Conservation (phyloP, 371 early-diverging fungal species). For the Mortierella sp. region DNA sequence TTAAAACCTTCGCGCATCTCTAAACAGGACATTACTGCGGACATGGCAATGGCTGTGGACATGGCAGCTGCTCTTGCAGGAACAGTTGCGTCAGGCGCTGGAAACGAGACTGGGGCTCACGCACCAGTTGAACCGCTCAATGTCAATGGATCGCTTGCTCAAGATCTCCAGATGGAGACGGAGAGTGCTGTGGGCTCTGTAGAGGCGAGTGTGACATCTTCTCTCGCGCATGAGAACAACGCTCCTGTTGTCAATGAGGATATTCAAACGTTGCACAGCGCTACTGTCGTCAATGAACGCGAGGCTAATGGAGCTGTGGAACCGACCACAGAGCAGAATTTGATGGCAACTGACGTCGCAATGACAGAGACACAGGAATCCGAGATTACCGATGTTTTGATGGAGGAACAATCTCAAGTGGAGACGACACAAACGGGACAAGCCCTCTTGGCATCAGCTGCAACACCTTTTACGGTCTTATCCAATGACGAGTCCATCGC, state of each 20-base stretch:
- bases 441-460: no score
- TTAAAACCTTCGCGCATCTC: slow-evolving; percentile 28
- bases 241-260: no score
- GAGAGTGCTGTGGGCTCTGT: no score
- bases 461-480: background rate
- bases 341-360: background rate
- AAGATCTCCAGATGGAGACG: no score
- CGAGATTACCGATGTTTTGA: slow-evolving; percentile 6
- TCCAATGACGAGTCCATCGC: no score
- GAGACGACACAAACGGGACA: background rate
- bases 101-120: background rate
- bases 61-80: background rate
- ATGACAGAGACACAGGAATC: background rate
- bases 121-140: no score
- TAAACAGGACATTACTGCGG: slow-evolving; percentile 8
- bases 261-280: no score
- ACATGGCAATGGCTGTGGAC: slow-evolving; percentile 2
- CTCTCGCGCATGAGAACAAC: no score
- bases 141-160: no score
- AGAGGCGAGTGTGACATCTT: no score
- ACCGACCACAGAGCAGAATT: background rate
- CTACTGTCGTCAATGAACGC: no score
- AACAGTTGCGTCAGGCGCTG: background rate
- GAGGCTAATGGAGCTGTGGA: background rate
- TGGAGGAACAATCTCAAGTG: slow-evolving; percentile 18